Percentiles rank a stretch among this genome's conserved stretches.
Evolutionary conservation across 192 early-diverging fungal species (phyloP).

Genomic region (Coemansia sp.): DNA sequence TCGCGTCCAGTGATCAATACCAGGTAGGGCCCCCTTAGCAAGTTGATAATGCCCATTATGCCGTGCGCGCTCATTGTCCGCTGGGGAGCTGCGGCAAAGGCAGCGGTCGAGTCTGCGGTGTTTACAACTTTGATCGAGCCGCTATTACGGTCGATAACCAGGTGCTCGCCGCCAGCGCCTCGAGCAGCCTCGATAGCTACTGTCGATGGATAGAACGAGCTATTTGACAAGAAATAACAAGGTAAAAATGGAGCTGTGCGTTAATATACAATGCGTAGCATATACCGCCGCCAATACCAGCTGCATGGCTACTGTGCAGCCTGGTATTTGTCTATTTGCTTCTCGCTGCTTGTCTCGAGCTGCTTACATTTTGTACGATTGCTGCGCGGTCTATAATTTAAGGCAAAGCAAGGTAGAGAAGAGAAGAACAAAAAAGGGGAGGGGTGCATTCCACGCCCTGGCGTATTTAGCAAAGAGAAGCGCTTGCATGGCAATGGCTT

Average conservation of each 20-base stretch:
- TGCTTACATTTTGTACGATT: slow-evolving; percentile 44
- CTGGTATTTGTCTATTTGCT: background rate
- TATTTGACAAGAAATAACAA: slow-evolving; percentile 7
- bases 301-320: too few relatives aligned
- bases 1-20: slow-evolving; percentile 49
- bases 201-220: slow-evolving; percentile 43
- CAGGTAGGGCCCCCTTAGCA: slow-evolving; percentile 48
- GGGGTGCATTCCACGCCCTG: background rate
- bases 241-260: background rate
- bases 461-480: background rate
- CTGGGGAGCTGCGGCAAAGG: slow-evolving; percentile 37
- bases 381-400: slow-evolving; percentile 37
- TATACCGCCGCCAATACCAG: too few relatives aligned
- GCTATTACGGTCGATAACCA: slow-evolving; percentile 38
- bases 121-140: slow-evolving; percentile 17
- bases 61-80: slow-evolving; percentile 46
- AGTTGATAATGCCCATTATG: slow-evolving; percentile 44
- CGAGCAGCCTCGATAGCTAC: slow-evolving; percentile 42
- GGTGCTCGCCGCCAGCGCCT: slow-evolving; percentile 32
- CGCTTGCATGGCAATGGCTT: too few relatives aligned
- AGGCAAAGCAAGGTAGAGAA: background rate
- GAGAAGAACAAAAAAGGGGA: background rate
- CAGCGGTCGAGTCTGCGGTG: slow-evolving; percentile 6
- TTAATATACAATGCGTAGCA: background rate
- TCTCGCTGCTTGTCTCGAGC: background rate